A percentile compares a stretch with the other conserved stretches of the same genome.
Evolutionary conservation across 257 asterid species (phyloP).

Genomic region (Agastache rugosa): DNA sequence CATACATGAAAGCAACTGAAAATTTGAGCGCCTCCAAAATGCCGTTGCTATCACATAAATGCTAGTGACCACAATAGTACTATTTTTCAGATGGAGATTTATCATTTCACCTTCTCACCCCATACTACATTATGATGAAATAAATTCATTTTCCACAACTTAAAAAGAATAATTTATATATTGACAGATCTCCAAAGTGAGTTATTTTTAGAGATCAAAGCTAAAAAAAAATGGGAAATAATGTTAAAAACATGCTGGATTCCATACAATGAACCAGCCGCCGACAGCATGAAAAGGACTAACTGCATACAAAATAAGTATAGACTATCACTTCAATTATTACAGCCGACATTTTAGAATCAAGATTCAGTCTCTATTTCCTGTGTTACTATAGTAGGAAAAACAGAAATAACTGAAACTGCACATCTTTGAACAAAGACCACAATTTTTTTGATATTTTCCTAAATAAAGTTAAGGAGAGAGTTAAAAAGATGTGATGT

Average conservation of each 20-base stretch:
- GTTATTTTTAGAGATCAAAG: conserved; percentile 15
- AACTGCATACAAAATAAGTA: conserved; percentile 31
- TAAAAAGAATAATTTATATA: not conserved
- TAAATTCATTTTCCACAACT: not conserved
- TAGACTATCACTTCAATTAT: conserved; percentile 37
- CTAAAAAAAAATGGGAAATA: conserved; percentile 27
- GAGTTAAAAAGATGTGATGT: not conserved
- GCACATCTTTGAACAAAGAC: conserved; percentile 33
- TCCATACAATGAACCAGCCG: conserved; percentile 25
- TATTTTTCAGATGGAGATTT: not conserved
- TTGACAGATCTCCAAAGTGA: not conserved
- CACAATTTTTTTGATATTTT: conserved; percentile 29
- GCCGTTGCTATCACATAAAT: conserved; percentile 35
- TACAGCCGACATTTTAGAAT: conserved; percentile 40
- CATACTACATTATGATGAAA: not conserved
- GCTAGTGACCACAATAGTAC: conserved; percentile 42
- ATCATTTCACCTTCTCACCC: conserved; percentile 3
- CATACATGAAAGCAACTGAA: conserved; percentile 35
- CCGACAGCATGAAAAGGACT: conserved; percentile 41
- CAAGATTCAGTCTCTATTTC: conserved; percentile 36
- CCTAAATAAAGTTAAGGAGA: not conserved
- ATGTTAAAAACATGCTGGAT: not conserved
- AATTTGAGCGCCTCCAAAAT: conserved; percentile 34
- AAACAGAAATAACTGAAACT: conserved; percentile 48
- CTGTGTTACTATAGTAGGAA: conserved; percentile 29